Conservation (phyloP, 2,329 filamentous ascomycete genomes). For the Fusarium graminum region DNA sequence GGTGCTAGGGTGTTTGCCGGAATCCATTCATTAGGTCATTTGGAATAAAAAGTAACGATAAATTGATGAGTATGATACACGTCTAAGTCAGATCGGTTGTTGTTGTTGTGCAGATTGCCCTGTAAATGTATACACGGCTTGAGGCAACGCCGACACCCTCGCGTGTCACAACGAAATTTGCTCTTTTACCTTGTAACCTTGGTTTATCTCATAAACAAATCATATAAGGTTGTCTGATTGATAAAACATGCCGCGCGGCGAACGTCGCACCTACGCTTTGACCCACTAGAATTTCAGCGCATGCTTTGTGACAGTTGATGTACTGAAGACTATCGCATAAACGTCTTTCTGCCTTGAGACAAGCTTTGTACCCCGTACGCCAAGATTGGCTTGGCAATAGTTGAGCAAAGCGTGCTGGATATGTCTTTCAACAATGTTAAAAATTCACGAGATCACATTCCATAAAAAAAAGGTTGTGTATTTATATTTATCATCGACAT, state of each 20-base stretch:
- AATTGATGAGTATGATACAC: constrained; percentile 1
- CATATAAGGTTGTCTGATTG: too few relatives aligned
- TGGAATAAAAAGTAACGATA: constrained; percentile 16
- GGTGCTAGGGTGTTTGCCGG: constrained; percentile 1
- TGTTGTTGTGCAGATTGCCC: not conserved
- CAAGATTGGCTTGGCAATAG: not conserved
- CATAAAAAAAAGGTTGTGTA: not conserved
- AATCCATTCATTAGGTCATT: constrained; percentile 7
- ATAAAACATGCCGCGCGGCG: not conserved
- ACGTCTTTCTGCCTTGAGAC: not conserved
- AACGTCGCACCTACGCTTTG: not conserved
- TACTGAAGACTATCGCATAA: not conserved
- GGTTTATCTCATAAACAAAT: too few relatives aligned
- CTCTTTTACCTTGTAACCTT: too few relatives aligned
- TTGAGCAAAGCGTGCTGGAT: not conserved
- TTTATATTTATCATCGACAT: constrained; percentile 22
- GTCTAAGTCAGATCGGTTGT: not conserved
- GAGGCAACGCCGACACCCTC: not conserved
- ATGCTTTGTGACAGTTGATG: not conserved
- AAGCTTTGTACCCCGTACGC: not conserved
- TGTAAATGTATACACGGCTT: not conserved
- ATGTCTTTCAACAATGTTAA: not conserved
- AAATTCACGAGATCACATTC: not conserved
- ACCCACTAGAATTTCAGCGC: not conserved
- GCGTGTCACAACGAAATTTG: too few relatives aligned